Percentiles rank a stretch among this genome's conserved stretches.
Conservation (phyloP, 371 early-diverging fungal genomes). For the Capillidium heterosporum region DNA sequence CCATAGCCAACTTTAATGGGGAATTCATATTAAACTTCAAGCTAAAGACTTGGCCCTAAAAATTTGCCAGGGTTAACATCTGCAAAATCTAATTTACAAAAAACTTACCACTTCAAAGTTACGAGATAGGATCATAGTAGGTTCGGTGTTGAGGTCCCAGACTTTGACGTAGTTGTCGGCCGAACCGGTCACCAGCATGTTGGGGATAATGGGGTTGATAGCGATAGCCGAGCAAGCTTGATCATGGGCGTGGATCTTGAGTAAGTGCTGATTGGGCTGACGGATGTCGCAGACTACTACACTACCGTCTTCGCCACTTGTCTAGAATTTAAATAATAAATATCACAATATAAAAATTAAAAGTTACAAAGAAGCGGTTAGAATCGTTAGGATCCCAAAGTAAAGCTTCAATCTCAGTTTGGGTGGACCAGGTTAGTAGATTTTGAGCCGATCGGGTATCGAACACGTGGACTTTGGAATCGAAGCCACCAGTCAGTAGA, state of each 20-base stretch:
- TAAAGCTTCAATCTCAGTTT: constrained; percentile 75
- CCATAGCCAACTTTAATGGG: constrained; percentile 62
- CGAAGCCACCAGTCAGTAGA: constrained; percentile 75
- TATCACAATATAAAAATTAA: constrained; percentile 10
- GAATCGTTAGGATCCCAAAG: constrained; percentile 75
- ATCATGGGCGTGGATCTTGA: constrained; percentile 84
- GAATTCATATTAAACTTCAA: constrained; percentile 74
- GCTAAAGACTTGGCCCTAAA: constrained; percentile 64
- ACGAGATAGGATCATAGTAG: constrained; percentile 57
- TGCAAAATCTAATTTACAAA: not conserved
- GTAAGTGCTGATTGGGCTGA: constrained; percentile 22
- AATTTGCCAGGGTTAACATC: not conserved
- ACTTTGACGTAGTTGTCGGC: constrained; percentile 79
- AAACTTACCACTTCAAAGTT: constrained; percentile 47
- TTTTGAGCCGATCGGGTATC: constrained; percentile 68
- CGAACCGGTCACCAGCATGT: constrained; percentile 81
- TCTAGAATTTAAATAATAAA: constrained; percentile 22
- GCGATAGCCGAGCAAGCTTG: constrained; percentile 73
- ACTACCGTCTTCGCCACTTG: constrained; percentile 70
- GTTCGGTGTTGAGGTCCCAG: constrained; percentile 67
- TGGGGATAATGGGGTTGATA: constrained; percentile 49
- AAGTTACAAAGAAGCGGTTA: constrained; percentile 26
- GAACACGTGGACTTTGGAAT: constrained; percentile 59
- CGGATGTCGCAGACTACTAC: constrained; percentile 80
- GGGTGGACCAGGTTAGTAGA: constrained; percentile 37